Evolutionary conservation across 148 eudicot genomes (phyloP).

Genomic region (Spergularia marina): DNA sequence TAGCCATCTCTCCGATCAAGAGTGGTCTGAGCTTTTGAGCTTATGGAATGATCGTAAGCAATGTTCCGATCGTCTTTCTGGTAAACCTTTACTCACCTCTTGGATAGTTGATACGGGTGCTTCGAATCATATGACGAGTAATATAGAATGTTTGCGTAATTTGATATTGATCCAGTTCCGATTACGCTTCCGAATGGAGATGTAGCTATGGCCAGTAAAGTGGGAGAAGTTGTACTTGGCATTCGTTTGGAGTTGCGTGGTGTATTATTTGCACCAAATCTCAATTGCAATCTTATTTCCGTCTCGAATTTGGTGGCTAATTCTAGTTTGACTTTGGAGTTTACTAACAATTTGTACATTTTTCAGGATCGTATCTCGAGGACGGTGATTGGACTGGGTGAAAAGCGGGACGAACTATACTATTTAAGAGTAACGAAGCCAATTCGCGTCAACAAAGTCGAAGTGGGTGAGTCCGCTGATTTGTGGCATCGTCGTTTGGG

Average conservation of each 20-base stretch:
- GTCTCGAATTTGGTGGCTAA: not conserved
- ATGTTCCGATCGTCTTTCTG: not conserved
- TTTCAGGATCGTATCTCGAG: not conserved
- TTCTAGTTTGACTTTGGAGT: not conserved
- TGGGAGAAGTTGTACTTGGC: not conserved
- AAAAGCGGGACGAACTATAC: no score
- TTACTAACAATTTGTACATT: not conserved
- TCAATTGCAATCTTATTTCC: not conserved
- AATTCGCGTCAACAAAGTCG: not conserved
- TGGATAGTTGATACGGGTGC: slow-evolving; percentile 10
- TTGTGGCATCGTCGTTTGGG: not conserved
- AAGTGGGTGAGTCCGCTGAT: not conserved
- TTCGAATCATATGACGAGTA: not conserved
- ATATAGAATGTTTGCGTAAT: not conserved
- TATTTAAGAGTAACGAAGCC: no score
- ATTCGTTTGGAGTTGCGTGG: not conserved
- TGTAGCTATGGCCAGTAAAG: not conserved
- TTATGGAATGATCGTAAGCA: no score
- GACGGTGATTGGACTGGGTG: no score
- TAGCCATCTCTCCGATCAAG: not conserved
- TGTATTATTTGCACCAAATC: not conserved
- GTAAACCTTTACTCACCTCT: not conserved
- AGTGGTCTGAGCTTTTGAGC: not conserved
- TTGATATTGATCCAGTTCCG: not conserved
- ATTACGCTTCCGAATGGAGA: not conserved